Conservation (phyloP, 257 asterid species). For the Oldenlandia corymbosa region DNA sequence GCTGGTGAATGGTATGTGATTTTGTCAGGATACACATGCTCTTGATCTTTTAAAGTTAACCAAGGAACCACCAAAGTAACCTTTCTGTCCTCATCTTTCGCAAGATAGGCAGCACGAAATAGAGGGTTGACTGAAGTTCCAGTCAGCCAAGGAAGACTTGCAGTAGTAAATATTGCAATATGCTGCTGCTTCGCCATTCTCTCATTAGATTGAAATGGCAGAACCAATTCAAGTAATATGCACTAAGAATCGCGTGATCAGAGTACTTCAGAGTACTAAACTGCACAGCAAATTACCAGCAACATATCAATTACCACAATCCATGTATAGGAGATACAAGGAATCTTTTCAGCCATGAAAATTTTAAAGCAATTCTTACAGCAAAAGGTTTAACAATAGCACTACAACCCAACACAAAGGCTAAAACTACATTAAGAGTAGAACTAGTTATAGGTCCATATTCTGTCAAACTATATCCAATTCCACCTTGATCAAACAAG, state of each 20-base stretch:
- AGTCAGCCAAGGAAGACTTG: constrained; percentile 98
- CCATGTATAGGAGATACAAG: background rate
- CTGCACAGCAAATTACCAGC: constrained; percentile 8
- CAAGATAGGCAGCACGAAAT: constrained; percentile 93
- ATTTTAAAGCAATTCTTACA: too few relatives aligned
- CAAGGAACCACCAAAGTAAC: constrained; percentile 92
- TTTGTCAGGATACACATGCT: constrained; percentile 68
- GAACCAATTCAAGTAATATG: background rate
- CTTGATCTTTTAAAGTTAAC: constrained; percentile 75
- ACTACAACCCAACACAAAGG: background rate
- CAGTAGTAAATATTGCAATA: constrained; percentile 88
- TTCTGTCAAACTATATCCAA: background rate
- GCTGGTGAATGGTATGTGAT: constrained; percentile 59
- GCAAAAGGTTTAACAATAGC: too few relatives aligned
- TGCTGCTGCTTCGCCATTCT: constrained; percentile 32
- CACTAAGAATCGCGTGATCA: background rate
- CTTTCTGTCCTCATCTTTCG: constrained; percentile 49
- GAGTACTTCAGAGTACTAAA: background rate
- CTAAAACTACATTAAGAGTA: background rate
- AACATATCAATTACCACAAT: background rate
- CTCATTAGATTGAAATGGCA: background rate
- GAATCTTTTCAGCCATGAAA: background rate
- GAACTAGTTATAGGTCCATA: background rate
- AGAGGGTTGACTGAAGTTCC: constrained; percentile 97
- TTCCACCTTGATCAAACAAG: background rate